Evolutionary conservation across 805 yeast genomes (phyloP).

Genomic region (Schwanniomyces pseudopolymorphus): DNA sequence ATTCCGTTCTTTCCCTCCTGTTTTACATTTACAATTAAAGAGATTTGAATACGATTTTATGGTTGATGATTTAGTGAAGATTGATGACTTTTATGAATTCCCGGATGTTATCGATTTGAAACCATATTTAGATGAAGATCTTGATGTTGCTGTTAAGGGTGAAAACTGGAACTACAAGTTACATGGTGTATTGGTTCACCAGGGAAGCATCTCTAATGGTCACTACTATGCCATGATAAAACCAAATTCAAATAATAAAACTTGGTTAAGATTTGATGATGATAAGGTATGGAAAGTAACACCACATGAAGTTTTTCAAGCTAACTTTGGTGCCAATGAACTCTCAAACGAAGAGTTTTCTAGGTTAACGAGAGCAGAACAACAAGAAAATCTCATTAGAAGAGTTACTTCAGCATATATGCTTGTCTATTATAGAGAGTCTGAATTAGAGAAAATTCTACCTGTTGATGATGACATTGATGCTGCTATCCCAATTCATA

Average conservation of each 20-base stretch:
- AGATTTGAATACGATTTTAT: slow-evolving; percentile 92
- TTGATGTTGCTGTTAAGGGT: slow-evolving; percentile 35
- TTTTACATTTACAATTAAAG: slow-evolving; percentile 87
- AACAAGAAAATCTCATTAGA: slow-evolving; percentile 59
- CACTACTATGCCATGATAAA: slow-evolving; percentile 94
- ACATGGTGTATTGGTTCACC: slow-evolving; percentile 94
- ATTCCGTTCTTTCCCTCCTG: slow-evolving; percentile 87
- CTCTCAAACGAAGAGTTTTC: slow-evolving; percentile 48
- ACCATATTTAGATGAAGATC: slow-evolving; percentile 69
- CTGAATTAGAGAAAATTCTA: slow-evolving; percentile 55
- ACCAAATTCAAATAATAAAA: slow-evolving; percentile 60
- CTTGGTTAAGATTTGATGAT: slow-evolving; percentile 93
- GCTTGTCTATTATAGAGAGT: slow-evolving; percentile 86
- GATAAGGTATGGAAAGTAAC: slow-evolving; percentile 91
- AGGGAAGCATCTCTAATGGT: slow-evolving; percentile 94
- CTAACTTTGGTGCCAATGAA: slow-evolving; percentile 83
- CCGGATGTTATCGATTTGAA: slow-evolving; percentile 79
- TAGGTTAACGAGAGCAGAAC: slow-evolving; percentile 56
- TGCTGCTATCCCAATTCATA: slow-evolving; percentile 54
- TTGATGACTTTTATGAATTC: slow-evolving; percentile 89
- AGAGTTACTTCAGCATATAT: slow-evolving; percentile 95
- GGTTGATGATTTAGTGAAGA: slow-evolving; percentile 83
- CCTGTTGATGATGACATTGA: slow-evolving; percentile 54
- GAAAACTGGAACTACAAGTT: slow-evolving; percentile 77
- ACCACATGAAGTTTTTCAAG: slow-evolving; percentile 80